Evolutionary conservation across 139 green algal species (phyloP), one percentile per base, ranked within the genome.

Genomic region (Eudorina sp.): DNA sequence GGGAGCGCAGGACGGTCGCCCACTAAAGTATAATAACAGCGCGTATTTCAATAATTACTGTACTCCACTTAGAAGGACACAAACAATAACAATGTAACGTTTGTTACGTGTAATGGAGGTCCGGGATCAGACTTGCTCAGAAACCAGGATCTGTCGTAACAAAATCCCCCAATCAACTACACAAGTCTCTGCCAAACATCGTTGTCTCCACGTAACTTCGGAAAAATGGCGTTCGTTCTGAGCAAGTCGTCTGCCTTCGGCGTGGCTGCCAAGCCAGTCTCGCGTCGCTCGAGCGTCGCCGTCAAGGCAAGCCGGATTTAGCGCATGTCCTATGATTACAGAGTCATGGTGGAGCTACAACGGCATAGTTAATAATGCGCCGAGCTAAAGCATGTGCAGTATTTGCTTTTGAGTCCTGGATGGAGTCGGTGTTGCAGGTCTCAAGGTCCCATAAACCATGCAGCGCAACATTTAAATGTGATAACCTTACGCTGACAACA

Each of bases 141-240:
- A 53, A 79, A 79, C 70, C 70, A 79, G 29, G 70, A 79, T 79
- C 70, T 79, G 70, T 79, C 70, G 70, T 79, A 79, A 6, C 40
- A 31, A 58, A 58, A 79, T 79, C 70, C 29, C 64, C 29, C 27
- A 25, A 62, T 66, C 45, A 82, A 45, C 64, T 64, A 64, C 74
- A 41, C 25, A 41, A 8, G 70, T 58, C 29, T 3, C 27, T 9
- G 1, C 1, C 7, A 14, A 21, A 2, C 9, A 5, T 38, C 0
- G 40, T 31, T 74, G 79, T 85, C 79, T 48, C 55, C 58, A 34
- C 29, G 40, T 60, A 9, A 5, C 29, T 60, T 14, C 27, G 55
- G 5, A 78, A 88, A 81, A 81, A 88, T 88, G 83, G 83, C 83
- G 27, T 82, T 78, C 82, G 23, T 69, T 21, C 48, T 81, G 41